phyloP scores from a whole-genome alignment of 169 alveolate species.

The Cryptosporidium muris region DNA sequence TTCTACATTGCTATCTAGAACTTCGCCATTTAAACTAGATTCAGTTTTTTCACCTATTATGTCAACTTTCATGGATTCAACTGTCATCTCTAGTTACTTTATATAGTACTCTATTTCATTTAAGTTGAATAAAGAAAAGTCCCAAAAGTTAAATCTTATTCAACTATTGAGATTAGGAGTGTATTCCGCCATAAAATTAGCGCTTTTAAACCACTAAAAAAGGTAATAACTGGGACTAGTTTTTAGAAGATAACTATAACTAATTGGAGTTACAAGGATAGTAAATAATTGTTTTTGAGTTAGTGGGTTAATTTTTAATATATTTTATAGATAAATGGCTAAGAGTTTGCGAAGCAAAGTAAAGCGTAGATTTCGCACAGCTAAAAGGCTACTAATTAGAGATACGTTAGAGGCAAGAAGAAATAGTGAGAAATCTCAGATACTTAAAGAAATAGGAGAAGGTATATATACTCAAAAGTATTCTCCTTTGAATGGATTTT shows the following conservation, averaged over 20 bases:
- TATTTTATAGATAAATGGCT: slow-evolving; percentile 9
- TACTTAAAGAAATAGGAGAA: slow-evolving; percentile 53
- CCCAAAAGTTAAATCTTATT: no score
- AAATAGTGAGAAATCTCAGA: slow-evolving; percentile 51
- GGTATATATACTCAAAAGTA: slow-evolving; percentile 54
- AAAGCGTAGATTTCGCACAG: slow-evolving; percentile 69
- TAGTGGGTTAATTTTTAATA: background rate
- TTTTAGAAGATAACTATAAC: no score
- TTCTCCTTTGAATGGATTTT: slow-evolving; percentile 50
- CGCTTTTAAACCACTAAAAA: no score
- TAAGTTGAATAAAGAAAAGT: no score
- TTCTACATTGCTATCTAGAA: background rate
- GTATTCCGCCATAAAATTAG: no score
- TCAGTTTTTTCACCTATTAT: background rate
- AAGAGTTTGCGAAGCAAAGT: slow-evolving; percentile 63
- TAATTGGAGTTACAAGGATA: no score
- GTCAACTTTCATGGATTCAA: slow-evolving; percentile 1
- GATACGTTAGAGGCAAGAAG: slow-evolving; percentile 47
- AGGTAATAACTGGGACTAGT: no score
- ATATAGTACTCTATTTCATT: no score
- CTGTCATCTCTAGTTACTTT: no score
- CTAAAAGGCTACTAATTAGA: slow-evolving; percentile 49
- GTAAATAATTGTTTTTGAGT: no score
- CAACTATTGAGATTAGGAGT: no score
- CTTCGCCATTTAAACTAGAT: no score